Conservation (phyloP, 2,329 filamentous ascomycete genomes). For the Phoma herbarum region DNA sequence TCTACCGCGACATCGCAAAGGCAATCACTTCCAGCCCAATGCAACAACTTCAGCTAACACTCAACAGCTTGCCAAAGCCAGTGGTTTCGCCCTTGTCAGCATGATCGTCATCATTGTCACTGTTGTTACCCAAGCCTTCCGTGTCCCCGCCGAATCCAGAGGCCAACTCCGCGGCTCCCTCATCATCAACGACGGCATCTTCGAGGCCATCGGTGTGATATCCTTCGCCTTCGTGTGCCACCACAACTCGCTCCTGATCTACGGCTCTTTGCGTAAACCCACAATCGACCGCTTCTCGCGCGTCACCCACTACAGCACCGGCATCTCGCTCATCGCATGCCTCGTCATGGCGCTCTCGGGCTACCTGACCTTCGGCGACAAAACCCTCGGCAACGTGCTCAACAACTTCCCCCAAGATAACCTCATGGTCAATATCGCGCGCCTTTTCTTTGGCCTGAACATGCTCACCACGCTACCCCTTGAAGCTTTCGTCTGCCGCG, state of each 20-base stretch:
- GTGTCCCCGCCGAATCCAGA: slow-evolving; percentile 74
- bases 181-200: slow-evolving; percentile 86
- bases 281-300: slow-evolving; percentile 93
- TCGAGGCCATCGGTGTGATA: slow-evolving; percentile 96
- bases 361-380: slow-evolving; percentile 91
- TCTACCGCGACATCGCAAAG: slow-evolving; percentile 98
- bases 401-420: slow-evolving; percentile 97
- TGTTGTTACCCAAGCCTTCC: slow-evolving; percentile 82
- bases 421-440: slow-evolving; percentile 90
- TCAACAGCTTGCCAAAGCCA: slow-evolving; percentile 87
- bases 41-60: slow-evolving; percentile 43
- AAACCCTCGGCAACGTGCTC: slow-evolving; percentile 92
- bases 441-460: slow-evolving; percentile 95
- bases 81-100: slow-evolving; percentile 88
- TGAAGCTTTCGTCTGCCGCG: slow-evolving; percentile 96
- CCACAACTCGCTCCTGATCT: slow-evolving; percentile 97
- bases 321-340: slow-evolving; percentile 90
- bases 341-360: slow-evolving; percentile 86
- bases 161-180: slow-evolving; percentile 75
- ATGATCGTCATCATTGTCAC: slow-evolving; percentile 92
- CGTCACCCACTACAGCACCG: slow-evolving; percentile 94
- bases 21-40: slow-evolving; percentile 24
- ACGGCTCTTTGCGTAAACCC: slow-evolving; percentile 91
- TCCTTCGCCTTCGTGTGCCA: slow-evolving; percentile 87
- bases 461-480: slow-evolving; percentile 98